These are phyloP conservation scores for Thymus quinquecostatus DNA, from an alignment of 257 asterid species.

Conservation along the genomic window DNA sequence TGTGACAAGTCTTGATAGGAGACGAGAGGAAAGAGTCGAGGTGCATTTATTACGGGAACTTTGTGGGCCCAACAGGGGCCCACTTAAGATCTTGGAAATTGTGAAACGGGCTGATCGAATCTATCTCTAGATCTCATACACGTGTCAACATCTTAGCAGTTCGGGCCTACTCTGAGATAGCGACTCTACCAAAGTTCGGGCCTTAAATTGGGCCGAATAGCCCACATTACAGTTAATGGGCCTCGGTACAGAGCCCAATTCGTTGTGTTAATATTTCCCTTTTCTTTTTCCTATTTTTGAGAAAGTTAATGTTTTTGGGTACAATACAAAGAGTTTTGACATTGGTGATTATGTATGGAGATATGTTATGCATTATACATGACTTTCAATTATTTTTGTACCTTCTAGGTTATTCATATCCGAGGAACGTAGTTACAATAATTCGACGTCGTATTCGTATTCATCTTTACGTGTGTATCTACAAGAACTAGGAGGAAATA, in stretches of 20 bases:
- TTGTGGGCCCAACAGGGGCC: slow-evolving; percentile 36
- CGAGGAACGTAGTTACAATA: too few species aligned
- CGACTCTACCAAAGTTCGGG: not conserved
- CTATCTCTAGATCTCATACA: slow-evolving; percentile 14
- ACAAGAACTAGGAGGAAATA: too few species aligned
- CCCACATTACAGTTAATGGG: not conserved
- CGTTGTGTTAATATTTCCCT: not conserved
- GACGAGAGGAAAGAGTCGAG: slow-evolving; percentile 19
- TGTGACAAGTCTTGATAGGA: not conserved
- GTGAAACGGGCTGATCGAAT: slow-evolving; percentile 32
- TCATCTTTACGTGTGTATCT: too few species aligned
- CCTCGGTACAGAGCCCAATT: not conserved
- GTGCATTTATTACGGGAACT: slow-evolving; percentile 50
- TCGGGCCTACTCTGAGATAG: slow-evolving; percentile 28
- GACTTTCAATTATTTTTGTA: too few species aligned
- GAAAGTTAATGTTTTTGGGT: too few species aligned
- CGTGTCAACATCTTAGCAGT: slow-evolving; percentile 30
- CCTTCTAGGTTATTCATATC: too few species aligned
- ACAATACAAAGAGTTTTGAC: too few species aligned
- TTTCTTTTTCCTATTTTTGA: too few species aligned
- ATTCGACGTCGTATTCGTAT: too few species aligned
- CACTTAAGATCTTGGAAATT: slow-evolving; percentile 38
- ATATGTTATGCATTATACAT: too few species aligned
- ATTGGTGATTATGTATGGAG: too few species aligned
- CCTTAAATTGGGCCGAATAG: not conserved